A percentile compares a stretch with the other conserved stretches of the same genome.
phyloP scores from a whole-genome alignment of 306 rosid species.

The Boehmeria nivea region DNA sequence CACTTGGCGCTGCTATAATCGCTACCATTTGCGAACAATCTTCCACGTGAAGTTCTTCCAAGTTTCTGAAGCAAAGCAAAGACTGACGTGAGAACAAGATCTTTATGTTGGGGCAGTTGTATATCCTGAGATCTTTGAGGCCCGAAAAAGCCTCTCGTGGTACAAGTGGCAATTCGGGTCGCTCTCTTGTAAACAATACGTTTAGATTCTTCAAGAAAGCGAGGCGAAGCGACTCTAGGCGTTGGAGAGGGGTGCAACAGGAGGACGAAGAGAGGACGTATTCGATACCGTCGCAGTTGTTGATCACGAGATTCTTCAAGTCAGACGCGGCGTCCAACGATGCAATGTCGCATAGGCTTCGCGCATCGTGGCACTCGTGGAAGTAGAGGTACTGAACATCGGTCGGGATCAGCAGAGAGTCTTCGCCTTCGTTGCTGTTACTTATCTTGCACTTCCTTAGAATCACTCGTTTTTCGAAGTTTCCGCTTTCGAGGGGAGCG shows the following conservation, averaged over 20 bases:
- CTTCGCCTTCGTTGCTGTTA: background rate
- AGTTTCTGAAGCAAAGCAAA: slow-evolving; percentile 1
- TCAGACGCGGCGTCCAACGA: background rate
- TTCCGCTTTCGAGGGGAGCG: background rate
- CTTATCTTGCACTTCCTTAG: background rate
- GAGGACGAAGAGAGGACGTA: slow-evolving; percentile 3
- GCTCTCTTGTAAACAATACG: too few species aligned
- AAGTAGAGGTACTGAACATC: background rate
- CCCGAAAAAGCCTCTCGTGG: background rate
- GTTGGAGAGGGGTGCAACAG: background rate
- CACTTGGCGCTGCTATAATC: background rate
- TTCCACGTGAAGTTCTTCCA: background rate
- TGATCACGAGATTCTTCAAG: slow-evolving; percentile 1
- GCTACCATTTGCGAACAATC: slow-evolving; percentile 6
- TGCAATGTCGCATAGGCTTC: slow-evolving; percentile 9
- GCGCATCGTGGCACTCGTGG: background rate
- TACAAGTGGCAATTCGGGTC: background rate
- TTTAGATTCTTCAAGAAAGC: slow-evolving; percentile 3
- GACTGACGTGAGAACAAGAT: background rate
- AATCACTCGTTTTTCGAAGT: slow-evolving; percentile 8
- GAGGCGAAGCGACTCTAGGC: slow-evolving; percentile 5
- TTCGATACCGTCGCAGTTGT: background rate
- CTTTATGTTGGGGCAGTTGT: slow-evolving; percentile 4
- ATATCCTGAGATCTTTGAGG: slow-evolving; percentile 6
- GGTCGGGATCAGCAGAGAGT: slow-evolving; percentile 7